Percentiles rank a stretch among this genome's conserved stretches.
These are phyloP conservation scores for Fragaria vesca DNA, from an alignment of 306 rosid genomes.

Conservation along the genomic window DNA sequence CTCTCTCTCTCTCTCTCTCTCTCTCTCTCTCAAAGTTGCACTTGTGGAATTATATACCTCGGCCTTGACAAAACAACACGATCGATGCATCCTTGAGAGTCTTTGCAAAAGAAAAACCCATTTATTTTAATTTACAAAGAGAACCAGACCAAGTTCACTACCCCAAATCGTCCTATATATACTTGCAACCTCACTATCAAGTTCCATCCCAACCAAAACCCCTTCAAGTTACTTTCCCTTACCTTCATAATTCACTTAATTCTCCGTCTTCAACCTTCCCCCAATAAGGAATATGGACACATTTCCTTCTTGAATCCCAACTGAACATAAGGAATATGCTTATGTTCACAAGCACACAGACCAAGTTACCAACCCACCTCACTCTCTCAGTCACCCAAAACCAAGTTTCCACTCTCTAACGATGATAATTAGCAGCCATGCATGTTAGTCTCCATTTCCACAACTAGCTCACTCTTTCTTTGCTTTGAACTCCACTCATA, in stretches of 20 bases:
- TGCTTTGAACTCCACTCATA: background rate
- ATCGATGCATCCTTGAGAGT: conserved; percentile 70
- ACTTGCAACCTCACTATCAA: background rate
- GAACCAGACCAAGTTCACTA: background rate
- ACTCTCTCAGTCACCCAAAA: conserved; percentile 8
- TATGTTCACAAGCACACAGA: conserved; percentile 23
- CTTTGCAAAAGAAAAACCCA: conserved; percentile 22
- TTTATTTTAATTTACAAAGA: background rate
- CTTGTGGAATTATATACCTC: conserved; percentile 65
- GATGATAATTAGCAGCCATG: conserved; percentile 22
- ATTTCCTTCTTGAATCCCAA: conserved; percentile 10
- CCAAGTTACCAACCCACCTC: conserved; percentile 14
- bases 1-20: conserved; percentile 14
- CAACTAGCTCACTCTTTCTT: background rate
- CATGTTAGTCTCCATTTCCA: conserved; percentile 15
- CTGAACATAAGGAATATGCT: conserved; percentile 14
- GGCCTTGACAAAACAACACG: conserved; percentile 96
- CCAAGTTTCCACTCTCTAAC: conserved; percentile 13
- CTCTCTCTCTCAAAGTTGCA: conserved; percentile 7
- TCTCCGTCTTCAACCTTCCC: background rate
- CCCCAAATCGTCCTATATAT: conserved; percentile 2
- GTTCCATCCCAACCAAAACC: background rate
- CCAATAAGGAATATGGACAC: background rate
- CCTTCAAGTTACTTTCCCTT: background rate
- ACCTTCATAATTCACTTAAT: background rate